A percentile compares a stretch with the other conserved stretches of the same genome.
These are phyloP conservation scores for Arthromyces matolae DNA, from an alignment of 768 basidiomycete genomes.

Conservation along the genomic window DNA sequence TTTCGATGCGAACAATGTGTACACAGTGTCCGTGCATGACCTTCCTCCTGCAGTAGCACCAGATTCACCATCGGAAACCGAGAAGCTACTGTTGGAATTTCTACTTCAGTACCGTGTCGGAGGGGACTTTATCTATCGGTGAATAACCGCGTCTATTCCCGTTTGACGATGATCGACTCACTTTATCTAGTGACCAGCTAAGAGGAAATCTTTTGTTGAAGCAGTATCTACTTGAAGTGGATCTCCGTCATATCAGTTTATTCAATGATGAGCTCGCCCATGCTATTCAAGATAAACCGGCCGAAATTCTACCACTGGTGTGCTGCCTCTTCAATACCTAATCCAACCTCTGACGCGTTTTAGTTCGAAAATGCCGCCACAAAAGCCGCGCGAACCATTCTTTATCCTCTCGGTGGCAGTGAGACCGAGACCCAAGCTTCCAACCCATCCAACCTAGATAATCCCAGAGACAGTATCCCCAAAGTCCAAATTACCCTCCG, in stretches of 20 bases:
- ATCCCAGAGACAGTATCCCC: slow-evolving; percentile 43
- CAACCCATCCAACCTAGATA: no score
- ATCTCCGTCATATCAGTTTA: slow-evolving; percentile 71
- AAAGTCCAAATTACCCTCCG: slow-evolving; percentile 84
- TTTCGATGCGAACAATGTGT: slow-evolving; percentile 80
- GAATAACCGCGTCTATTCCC: slow-evolving; percentile 16
- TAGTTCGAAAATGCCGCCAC: slow-evolving; percentile 93
- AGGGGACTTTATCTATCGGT: slow-evolving; percentile 92
- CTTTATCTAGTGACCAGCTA: slow-evolving; percentile 77
- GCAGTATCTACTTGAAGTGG: slow-evolving; percentile 82
- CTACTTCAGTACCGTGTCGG: slow-evolving; percentile 84
- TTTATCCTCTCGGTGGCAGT: slow-evolving; percentile 71
- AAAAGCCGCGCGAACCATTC: slow-evolving; percentile 75
- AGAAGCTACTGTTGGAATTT: slow-evolving; percentile 81
- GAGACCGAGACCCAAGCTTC: slow-evolving; percentile 34
- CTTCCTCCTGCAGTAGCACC: slow-evolving; percentile 49
- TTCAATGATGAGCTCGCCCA: slow-evolving; percentile 96
- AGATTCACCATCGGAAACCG: slow-evolving; percentile 77
- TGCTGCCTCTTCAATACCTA: slow-evolving; percentile 19
- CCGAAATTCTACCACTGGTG: slow-evolving; percentile 86
- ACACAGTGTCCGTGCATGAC: slow-evolving; percentile 77
- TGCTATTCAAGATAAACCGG: slow-evolving; percentile 83
- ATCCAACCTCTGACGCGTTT: background rate
- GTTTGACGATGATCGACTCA: slow-evolving; percentile 13
- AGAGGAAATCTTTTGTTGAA: slow-evolving; percentile 87